Evolutionary conservation across 1,284 basidiomycete genomes (phyloP).

Genomic region (Cystobasidium slooffiae): DNA sequence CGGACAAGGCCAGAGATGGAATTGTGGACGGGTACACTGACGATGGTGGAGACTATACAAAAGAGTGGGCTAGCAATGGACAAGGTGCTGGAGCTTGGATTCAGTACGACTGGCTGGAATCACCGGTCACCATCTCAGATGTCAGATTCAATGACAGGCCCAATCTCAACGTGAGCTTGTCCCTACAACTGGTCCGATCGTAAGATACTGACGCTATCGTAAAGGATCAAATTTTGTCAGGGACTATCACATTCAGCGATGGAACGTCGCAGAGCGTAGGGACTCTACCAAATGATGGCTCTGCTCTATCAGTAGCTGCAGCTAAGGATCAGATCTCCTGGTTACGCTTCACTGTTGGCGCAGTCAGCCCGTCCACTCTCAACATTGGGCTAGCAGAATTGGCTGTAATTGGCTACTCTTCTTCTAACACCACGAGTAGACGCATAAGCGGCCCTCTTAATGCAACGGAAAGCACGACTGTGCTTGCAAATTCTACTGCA

Average conservation of each 20-base stretch:
- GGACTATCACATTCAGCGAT: slow-evolving; percentile 44
- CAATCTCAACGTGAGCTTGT: slow-evolving; percentile 8
- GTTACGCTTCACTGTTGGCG: slow-evolving; percentile 44
- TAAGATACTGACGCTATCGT: background rate
- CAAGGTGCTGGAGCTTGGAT: slow-evolving; percentile 45
- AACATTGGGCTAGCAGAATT: slow-evolving; percentile 49
- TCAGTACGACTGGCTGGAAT: slow-evolving; percentile 40
- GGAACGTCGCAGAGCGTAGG: slow-evolving; percentile 37
- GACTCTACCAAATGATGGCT: slow-evolving; percentile 47
- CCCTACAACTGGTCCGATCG: background rate
- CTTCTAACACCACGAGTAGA: background rate
- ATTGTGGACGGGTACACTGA: slow-evolving; percentile 44
- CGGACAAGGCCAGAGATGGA: slow-evolving; percentile 46
- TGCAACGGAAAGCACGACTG: background rate
- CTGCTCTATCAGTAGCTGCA: slow-evolving; percentile 43
- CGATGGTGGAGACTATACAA: slow-evolving; percentile 25
- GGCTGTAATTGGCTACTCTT: slow-evolving; percentile 33
- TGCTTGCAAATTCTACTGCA: background rate
- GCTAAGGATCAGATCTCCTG: slow-evolving; percentile 43
- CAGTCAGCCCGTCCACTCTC: slow-evolving; percentile 6
- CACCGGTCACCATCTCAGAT: slow-evolving; percentile 29
- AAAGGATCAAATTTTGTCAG: slow-evolving; percentile 47
- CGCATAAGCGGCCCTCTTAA: background rate
- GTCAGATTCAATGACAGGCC: slow-evolving; percentile 14
- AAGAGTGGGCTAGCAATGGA: slow-evolving; percentile 46